Conservation (phyloP, 306 rosid genomes). For the Corylus heterophylla region DNA sequence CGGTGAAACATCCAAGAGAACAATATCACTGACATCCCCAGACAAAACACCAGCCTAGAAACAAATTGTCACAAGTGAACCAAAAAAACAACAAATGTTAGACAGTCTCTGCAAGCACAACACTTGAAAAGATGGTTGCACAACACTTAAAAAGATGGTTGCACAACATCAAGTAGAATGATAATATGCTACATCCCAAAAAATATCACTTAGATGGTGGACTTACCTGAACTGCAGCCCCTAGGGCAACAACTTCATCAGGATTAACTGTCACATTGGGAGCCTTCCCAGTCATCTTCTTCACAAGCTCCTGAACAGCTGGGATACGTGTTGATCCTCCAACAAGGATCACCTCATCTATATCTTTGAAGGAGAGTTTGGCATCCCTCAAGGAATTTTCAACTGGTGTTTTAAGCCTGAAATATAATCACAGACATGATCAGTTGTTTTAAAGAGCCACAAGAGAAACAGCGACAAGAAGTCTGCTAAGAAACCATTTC, state of each 20-base stretch:
- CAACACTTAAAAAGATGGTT: neutral
- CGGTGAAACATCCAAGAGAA: slow-evolving; percentile 82
- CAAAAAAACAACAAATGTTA: neutral
- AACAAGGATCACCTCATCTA: slow-evolving; percentile 92
- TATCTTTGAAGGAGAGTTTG: slow-evolving; percentile 73
- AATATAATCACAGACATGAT: slow-evolving; percentile 2
- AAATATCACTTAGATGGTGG: neutral
- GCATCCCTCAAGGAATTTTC: slow-evolving; percentile 97
- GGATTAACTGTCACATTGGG: slow-evolving; percentile 95
- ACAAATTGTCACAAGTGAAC: neutral
- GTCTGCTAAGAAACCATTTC: neutral
- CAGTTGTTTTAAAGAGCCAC: neutral
- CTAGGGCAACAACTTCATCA: slow-evolving; percentile 94
- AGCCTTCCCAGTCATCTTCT: slow-evolving; percentile 82
- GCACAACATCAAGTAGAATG: neutral
- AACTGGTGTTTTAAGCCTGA: slow-evolving; percentile 83
- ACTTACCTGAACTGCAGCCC: slow-evolving; percentile 93
- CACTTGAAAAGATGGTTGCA: neutral
- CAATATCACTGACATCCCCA: slow-evolving; percentile 92
- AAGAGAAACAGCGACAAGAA: neutral
- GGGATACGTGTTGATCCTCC: slow-evolving; percentile 97
- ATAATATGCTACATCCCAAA: neutral
- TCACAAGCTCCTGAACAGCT: slow-evolving; percentile 87
- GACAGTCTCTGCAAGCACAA: neutral
- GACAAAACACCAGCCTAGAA: slow-evolving; percentile 87